Percentiles rank a stretch among this genome's conserved stretches.
These are phyloP conservation scores for Osmanthus fragrans DNA, from an alignment of 257 asterid genomes.

Conservation along the genomic window DNA sequence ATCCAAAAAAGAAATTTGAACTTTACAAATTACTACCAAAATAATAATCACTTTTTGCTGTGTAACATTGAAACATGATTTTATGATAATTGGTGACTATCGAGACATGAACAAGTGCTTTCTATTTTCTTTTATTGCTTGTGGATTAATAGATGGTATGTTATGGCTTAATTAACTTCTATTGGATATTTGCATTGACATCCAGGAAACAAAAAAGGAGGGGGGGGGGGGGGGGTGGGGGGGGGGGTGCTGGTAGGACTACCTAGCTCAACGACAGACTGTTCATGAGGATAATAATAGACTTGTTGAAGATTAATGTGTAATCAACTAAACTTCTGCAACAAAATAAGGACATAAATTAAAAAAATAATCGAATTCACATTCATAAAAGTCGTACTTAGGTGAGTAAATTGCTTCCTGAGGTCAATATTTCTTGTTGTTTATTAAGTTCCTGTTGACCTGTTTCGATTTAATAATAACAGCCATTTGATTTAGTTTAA, in stretches of 20 bases:
- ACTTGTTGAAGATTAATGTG: background rate
- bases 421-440: slow-evolving; percentile 29
- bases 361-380: slow-evolving; percentile 23
- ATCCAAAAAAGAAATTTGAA: background rate
- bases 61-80: slow-evolving; percentile 30
- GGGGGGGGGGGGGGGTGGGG: too few relatives aligned
- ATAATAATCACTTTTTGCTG: slow-evolving; percentile 1
- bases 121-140: background rate
- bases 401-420: slow-evolving; percentile 23
- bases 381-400: slow-evolving; percentile 20
- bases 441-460: slow-evolving; percentile 38
- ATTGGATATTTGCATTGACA: slow-evolving; percentile 29
- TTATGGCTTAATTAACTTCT: too few relatives aligned
- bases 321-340: slow-evolving; percentile 14
- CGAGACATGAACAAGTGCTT: slow-evolving; percentile 18
- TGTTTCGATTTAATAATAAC: slow-evolving; percentile 22
- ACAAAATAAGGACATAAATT: slow-evolving; percentile 15
- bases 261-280: slow-evolving; percentile 24
- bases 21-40: slow-evolving; percentile 10
- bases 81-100: background rate
- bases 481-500: slow-evolving; percentile 28
- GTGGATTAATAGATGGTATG: background rate
- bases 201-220: slow-evolving; percentile 5
- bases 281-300: slow-evolving; percentile 20
- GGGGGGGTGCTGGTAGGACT: slow-evolving; percentile 20